phyloP scores from a whole-genome alignment of 352 stramenopile genomes.

The Phytophthora pinifolia region DNA sequence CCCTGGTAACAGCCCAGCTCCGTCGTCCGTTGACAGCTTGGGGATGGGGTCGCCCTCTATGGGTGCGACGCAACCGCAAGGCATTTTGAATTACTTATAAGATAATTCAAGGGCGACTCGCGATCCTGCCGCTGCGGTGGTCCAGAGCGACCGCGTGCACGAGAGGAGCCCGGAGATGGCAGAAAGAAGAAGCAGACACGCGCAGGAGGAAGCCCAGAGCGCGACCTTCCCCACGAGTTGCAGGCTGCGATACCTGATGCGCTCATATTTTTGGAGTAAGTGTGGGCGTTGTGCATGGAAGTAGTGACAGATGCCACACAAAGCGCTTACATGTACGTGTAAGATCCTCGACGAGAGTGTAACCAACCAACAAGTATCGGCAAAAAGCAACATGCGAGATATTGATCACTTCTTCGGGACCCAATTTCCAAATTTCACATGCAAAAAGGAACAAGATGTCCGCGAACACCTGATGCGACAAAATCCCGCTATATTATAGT shows the following conservation, averaged over 20 bases:
- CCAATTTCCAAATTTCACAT: too few species aligned
- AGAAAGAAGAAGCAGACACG: conserved; percentile 4
- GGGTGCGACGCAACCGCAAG: conserved; percentile 18
- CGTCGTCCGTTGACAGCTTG: conserved; percentile 16
- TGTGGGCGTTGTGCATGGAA: conserved; percentile 10
- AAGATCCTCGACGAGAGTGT: conserved; percentile 7
- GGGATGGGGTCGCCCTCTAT: conserved; percentile 20
- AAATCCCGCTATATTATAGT: conserved; percentile 35
- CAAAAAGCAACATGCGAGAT: conserved; percentile 11
- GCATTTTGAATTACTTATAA: conserved; percentile 76
- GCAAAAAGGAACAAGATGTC: neutral
- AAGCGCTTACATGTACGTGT: too few species aligned
- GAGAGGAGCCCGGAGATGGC: conserved; percentile 2
- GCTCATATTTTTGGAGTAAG: conserved; percentile 22
- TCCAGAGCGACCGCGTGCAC: conserved; percentile 1
- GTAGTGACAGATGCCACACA: conserved; percentile 9
- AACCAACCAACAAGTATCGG: conserved; percentile 13
- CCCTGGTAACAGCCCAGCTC: conserved; percentile 25
- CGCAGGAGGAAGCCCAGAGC: conserved; percentile 9
- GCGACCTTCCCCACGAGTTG: conserved; percentile 5
- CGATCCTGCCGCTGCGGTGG: conserved; percentile 9
- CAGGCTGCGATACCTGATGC: conserved; percentile 5
- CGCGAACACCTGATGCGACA: conserved; percentile 7
- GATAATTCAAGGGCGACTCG: conserved; percentile 19
- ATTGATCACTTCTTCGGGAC: too few species aligned